phyloP scores from a whole-genome alignment of 345 rosid genomes.

The Euphorbia tirucalli region DNA sequence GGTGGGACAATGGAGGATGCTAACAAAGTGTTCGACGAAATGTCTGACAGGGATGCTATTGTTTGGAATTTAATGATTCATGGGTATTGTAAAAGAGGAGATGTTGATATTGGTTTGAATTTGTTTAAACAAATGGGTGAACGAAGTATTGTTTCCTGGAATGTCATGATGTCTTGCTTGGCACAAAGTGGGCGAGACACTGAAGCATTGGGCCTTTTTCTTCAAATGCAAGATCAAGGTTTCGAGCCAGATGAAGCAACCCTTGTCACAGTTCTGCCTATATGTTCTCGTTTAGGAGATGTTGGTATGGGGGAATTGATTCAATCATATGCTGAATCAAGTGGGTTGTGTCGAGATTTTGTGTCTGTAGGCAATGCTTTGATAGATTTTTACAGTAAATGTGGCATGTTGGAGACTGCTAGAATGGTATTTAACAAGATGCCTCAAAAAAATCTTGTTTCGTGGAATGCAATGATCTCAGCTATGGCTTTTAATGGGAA shows the following conservation, averaged over 20 bases:
- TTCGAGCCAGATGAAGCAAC: slow-evolving; percentile 64
- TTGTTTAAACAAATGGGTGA: slow-evolving; percentile 55
- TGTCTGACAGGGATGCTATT: slow-evolving; percentile 44
- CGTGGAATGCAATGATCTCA: slow-evolving; percentile 70
- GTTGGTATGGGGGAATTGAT: slow-evolving; percentile 49
- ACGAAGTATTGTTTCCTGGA: slow-evolving; percentile 64
- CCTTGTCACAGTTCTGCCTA: slow-evolving; percentile 53
- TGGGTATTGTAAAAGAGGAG: slow-evolving; percentile 56
- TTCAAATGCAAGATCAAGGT: slow-evolving; percentile 55
- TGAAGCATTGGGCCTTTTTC: slow-evolving; percentile 59
- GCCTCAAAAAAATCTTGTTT: slow-evolving; percentile 46
- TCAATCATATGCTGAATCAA: slow-evolving; percentile 50
- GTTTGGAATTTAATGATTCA: slow-evolving; percentile 68
- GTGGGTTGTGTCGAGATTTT: slow-evolving; percentile 29
- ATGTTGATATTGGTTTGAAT: slow-evolving; percentile 44
- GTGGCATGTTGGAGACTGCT: slow-evolving; percentile 54
- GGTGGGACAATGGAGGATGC: slow-evolving; percentile 60
- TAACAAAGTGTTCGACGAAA: slow-evolving; percentile 56
- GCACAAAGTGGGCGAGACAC: slow-evolving; percentile 49
- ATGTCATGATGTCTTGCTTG: slow-evolving; percentile 59
- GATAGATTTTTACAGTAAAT: slow-evolving; percentile 59
- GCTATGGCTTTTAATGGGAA: slow-evolving; percentile 62
- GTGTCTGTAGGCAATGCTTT: slow-evolving; percentile 62
- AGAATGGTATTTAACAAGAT: slow-evolving; percentile 39
- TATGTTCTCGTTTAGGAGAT: slow-evolving; percentile 60